Percentiles rank a stretch among this genome's conserved stretches.
phyloP scores from a whole-genome alignment of 176 grass and related monocot genomes.

The Alloteropsis semialata region DNA sequence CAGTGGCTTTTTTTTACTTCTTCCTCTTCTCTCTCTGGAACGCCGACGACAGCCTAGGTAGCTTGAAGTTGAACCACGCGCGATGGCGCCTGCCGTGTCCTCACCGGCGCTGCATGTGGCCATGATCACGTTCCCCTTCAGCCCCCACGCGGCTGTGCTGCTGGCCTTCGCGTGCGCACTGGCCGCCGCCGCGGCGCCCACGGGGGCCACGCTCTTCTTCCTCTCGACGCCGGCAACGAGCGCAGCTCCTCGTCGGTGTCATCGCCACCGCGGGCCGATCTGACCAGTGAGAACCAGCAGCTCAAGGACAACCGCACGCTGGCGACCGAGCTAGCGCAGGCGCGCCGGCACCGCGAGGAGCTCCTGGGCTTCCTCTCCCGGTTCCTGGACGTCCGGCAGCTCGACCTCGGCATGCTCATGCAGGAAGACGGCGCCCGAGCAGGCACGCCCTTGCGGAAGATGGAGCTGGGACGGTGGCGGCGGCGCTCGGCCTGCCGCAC shows the following conservation, averaged over 20 bases:
- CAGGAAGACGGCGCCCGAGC: constrained; percentile 22
- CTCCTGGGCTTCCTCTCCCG: constrained; percentile 71
- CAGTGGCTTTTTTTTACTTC: no score
- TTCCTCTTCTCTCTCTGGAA: no score
- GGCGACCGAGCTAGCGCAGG: constrained; percentile 45
- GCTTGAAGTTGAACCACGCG: no score
- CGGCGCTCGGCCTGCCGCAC: no score
- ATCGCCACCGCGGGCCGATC: constrained; percentile 23
- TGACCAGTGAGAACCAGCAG: constrained; percentile 62
- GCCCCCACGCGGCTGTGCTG: constrained; percentile 48
- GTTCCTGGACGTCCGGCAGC: constrained; percentile 62
- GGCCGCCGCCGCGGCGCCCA: constrained; percentile 29
- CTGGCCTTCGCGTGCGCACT: constrained; percentile 43
- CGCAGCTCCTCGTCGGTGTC: constrained; percentile 54
- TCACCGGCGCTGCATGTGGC: constrained; percentile 43
- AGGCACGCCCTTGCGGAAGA: no score
- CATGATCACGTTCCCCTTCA: constrained; percentile 63
- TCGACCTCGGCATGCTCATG: constrained; percentile 59
- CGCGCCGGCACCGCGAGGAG: constrained; percentile 60
- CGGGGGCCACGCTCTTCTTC: constrained; percentile 27
- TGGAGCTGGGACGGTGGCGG: no score
- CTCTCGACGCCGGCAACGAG: neutral
- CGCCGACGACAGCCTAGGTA: no score
- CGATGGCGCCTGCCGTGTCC: neutral
- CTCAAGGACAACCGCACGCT: constrained; percentile 64